Base-by-base conservation (phyloP, 2,329 filamentous ascomycete species). In the Colletotrichum lupini region DNA sequence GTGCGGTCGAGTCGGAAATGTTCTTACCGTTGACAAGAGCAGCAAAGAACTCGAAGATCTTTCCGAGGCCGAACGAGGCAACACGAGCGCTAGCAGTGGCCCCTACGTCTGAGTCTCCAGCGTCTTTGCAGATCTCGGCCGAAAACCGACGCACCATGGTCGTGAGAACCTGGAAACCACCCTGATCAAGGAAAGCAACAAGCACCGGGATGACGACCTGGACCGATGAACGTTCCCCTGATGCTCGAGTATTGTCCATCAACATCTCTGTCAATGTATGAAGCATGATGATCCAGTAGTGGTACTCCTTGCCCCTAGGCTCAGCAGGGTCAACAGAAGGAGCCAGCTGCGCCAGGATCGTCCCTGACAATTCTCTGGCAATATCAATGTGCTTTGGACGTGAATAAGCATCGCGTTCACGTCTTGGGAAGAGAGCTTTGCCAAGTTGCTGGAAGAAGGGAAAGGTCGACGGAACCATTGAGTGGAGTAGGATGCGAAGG, bases 361-460 rank as follows among this genome's bases (percentile, higher is more conserved):
- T 91, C 71, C 92, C 87, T 3, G 94, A 94, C 76, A 98, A 87
- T 28, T 94, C 91, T 74, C 89, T 87, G 26, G 90, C 88, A 61
- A 92, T 84, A 66, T 85, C 84, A 46, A 89, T 77, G 74, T 92
- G 90, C 68, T 87, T 85, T 66, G 85, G 83, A 75, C 89, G 83
- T 68, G 86, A 78, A 76, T 87, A 92, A 2, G 85, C 78, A 77
- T 98, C 95, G 32, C 90, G 87, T 74, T 91, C 91, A 62, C 95
- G 91, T 72, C 94, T 93, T 56, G 91, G 91, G 4, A 97, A 87
- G 26, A 98, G 85, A 19, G 93, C 90, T 81, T 95, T 97, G 14
- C 96, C 96, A 56, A 98, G 85, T 1, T 92, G 92, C 78, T 97
- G 94, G 79, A 98, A 93, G 77, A 98, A 93, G 0, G 93, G 92